phyloP scores from a whole-genome alignment of 495 filamentous ascomycete species.

The Extremus antarcticus region DNA sequence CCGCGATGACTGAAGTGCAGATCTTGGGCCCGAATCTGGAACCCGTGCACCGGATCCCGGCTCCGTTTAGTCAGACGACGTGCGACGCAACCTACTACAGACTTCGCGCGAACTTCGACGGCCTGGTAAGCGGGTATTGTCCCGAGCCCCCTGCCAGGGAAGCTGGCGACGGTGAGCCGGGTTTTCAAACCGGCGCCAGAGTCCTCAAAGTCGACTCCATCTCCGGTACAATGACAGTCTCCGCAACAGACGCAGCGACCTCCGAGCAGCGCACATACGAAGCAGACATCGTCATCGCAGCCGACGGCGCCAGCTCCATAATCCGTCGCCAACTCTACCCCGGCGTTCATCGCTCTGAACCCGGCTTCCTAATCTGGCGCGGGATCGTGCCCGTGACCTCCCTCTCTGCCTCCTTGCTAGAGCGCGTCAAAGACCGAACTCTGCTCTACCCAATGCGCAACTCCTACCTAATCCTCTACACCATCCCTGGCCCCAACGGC shows the following conservation, averaged over 20 bases:
- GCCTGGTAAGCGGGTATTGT: slow-evolving; percentile 35
- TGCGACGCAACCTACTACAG: slow-evolving; percentile 45
- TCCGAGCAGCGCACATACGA: slow-evolving; percentile 26
- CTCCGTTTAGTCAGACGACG: slow-evolving; percentile 35
- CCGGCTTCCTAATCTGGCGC: slow-evolving; percentile 43
- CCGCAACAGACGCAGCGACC: not conserved
- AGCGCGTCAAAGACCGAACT: not conserved
- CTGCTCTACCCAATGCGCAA: not conserved
- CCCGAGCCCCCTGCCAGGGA: slow-evolving; percentile 21
- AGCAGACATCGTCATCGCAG: slow-evolving; percentile 41
- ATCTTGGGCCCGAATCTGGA: slow-evolving; percentile 32
- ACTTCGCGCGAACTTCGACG: slow-evolving; percentile 45
- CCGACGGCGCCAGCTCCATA: slow-evolving; percentile 44
- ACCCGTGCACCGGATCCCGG: slow-evolving; percentile 27
- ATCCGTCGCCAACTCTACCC: slow-evolving; percentile 38
- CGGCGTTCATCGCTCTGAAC: slow-evolving; percentile 35
- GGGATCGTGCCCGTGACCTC: slow-evolving; percentile 34
- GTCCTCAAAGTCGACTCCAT: slow-evolving; percentile 33
- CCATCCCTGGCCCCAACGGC: slow-evolving; percentile 42
- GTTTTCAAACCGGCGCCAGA: slow-evolving; percentile 33
- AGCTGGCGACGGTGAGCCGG: slow-evolving; percentile 29
- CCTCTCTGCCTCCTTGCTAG: not conserved
- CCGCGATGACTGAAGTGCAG: slow-evolving; percentile 24
- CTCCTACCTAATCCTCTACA: not conserved
- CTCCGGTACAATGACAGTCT: not conserved